Evolutionary conservation across 139 green algal genomes (phyloP).

Genomic region (Micractinium conductrix): DNA sequence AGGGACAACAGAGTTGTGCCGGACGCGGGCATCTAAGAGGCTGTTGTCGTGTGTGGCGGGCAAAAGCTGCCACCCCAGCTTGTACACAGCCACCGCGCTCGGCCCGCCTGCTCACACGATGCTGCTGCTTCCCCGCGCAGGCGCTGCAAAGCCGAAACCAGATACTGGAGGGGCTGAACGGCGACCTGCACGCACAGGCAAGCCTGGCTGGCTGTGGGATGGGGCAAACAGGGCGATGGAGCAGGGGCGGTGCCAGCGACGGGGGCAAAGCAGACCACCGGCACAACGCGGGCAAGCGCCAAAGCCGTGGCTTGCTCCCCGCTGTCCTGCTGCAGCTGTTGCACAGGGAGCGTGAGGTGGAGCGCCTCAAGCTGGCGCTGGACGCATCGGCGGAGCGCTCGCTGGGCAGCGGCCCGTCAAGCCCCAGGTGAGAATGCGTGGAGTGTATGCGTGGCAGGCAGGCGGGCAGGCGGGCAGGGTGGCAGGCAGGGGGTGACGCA

Average conservation of each 20-base stretch:
- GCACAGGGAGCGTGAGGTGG: conserved; percentile 38
- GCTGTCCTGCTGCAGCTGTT: conserved; percentile 38
- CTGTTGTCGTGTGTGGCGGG: no score
- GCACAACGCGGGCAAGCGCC: no score
- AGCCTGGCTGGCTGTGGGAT: no score
- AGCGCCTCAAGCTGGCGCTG: conserved; percentile 42
- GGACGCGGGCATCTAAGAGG: no score
- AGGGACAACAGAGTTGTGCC: no score
- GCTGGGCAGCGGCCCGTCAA: conserved; percentile 3
- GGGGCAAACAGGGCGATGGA: no score
- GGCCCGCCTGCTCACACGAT: not conserved
- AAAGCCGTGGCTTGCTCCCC: no score
- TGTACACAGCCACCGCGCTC: not conserved
- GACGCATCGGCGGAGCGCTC: conserved; percentile 15
- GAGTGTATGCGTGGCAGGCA: no score
- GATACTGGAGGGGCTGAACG: conserved; percentile 49
- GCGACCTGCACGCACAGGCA: conserved; percentile 41
- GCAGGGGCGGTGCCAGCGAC: no score
- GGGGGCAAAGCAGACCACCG: no score
- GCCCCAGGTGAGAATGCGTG: conserved; percentile 35
- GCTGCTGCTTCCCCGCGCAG: not conserved
- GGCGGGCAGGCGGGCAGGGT: not conserved
- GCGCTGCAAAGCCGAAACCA: conserved; percentile 38
- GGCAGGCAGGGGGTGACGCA: not conserved
- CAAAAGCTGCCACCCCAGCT: not conserved